Evolutionary conservation across 2,329 filamentous ascomycete genomes (phyloP).

Genomic region (Cercospora nicotianae): DNA sequence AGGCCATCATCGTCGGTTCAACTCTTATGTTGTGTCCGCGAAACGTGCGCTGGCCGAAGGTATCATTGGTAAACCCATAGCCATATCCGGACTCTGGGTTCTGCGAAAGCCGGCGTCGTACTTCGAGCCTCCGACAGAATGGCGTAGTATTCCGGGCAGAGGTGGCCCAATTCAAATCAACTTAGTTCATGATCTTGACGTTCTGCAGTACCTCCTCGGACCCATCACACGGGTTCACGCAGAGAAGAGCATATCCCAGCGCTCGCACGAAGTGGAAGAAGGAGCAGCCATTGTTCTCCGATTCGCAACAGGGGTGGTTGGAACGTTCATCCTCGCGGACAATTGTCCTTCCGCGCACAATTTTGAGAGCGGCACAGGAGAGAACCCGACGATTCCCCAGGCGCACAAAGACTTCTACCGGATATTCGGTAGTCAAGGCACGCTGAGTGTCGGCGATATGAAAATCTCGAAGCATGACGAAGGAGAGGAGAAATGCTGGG

Average conservation of each 20-base stretch:
- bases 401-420: conserved; percentile 52
- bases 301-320: conserved; percentile 57
- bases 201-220: conserved; percentile 58
- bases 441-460: conserved; percentile 57
- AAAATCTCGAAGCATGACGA: conserved; percentile 49
- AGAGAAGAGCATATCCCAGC: conserved; percentile 48
- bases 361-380: conserved; percentile 60
- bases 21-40: conserved; percentile 54
- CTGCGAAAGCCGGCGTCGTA: conserved; percentile 54
- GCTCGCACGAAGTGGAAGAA: conserved; percentile 56
- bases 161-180: conserved; percentile 58
- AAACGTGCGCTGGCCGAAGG: conserved; percentile 48
- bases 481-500: conserved; percentile 46
- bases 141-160: conserved; percentile 48
- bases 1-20: conserved; percentile 62
- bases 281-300: conserved; percentile 56
- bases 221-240: conserved; percentile 55
- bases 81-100: conserved; percentile 58
- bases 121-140: conserved; percentile 51
- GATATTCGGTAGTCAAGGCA: conserved; percentile 55
- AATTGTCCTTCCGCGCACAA: conserved; percentile 53
- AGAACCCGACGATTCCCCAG: conserved; percentile 56
- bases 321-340: conserved; percentile 59
- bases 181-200: conserved; percentile 61
- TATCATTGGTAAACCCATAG: conserved; percentile 51